Evolutionary conservation across 352 stramenopile species (phyloP).

Genomic region (Globisporangium emineosum): DNA sequence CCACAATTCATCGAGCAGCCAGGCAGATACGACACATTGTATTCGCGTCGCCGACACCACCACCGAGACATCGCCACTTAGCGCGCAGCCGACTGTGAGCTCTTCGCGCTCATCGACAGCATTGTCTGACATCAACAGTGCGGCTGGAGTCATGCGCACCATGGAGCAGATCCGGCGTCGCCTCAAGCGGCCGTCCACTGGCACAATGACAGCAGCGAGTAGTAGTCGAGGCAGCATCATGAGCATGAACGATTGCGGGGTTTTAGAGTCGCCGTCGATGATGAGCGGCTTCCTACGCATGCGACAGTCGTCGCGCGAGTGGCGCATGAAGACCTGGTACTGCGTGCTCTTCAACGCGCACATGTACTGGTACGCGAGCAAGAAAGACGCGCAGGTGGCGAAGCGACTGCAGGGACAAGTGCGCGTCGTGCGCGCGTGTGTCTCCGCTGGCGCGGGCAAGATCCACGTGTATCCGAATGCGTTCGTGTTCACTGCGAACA

Average conservation of each 20-base stretch:
- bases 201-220: conserved; percentile 25
- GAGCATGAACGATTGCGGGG: conserved; percentile 19
- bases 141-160: conserved; percentile 4
- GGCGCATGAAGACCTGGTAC: conserved; percentile 47
- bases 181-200: conserved; percentile 17
- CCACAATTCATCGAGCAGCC: neutral
- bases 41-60: neutral
- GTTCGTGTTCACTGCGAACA: conserved; percentile 27
- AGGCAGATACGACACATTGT: neutral
- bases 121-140: neutral
- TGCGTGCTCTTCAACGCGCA: conserved; percentile 28
- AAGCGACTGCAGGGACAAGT: conserved; percentile 20
- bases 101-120: neutral
- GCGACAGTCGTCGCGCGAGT: conserved; percentile 27
- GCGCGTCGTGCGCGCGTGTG: conserved; percentile 12
- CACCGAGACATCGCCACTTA: neutral
- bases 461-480: conserved; percentile 31
- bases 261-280: neutral
- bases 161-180: conserved; percentile 19
- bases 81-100: neutral
- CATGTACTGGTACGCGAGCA: conserved; percentile 28
- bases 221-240: conserved; percentile 18
- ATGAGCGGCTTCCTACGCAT: conserved; percentile 32
- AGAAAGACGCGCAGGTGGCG: conserved; percentile 28
- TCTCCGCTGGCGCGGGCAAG: conserved; percentile 19